phyloP scores from a whole-genome alignment of 768 basidiomycete species.

The Mycena rebaudengoi region DNA sequence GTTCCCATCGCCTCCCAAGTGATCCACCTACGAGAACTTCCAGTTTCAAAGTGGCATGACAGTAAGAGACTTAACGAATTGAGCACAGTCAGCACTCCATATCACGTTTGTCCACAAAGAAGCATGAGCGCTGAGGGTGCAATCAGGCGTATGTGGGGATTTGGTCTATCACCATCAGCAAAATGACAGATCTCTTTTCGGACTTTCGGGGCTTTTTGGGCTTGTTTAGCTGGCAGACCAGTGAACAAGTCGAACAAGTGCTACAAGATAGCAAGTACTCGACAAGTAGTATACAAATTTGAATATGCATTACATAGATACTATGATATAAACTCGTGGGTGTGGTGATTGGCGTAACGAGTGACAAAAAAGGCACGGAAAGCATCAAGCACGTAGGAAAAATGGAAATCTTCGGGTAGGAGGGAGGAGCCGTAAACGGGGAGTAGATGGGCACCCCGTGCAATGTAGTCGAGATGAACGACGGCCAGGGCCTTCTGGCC shows the following conservation, averaged over 20 bases:
- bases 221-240: not conserved
- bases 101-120: too few relatives aligned
- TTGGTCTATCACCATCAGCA: not conserved
- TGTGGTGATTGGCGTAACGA: slow-evolving; percentile 22
- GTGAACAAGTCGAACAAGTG: not conserved
- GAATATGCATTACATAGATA: not conserved
- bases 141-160: too few relatives aligned
- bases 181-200: not conserved
- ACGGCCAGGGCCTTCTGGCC: slow-evolving; percentile 11
- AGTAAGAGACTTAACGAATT: too few relatives aligned
- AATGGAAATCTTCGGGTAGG: slow-evolving; percentile 22
- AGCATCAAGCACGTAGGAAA: slow-evolving; percentile 27
- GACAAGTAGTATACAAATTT: not conserved
- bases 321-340: slow-evolving; percentile 11
- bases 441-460: slow-evolving; percentile 40
- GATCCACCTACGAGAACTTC: too few relatives aligned
- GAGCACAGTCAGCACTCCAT: too few relatives aligned
- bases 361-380: slow-evolving; percentile 34
- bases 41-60: too few relatives aligned
- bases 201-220: not conserved
- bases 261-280: not conserved
- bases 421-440: slow-evolving; percentile 27
- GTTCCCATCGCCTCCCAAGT: too few relatives aligned
- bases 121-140: too few relatives aligned
- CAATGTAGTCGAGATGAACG: slow-evolving; percentile 39